These are phyloP conservation scores for Microbotryum lychnidis-dioicae DNA, from an alignment of 1,284 basidiomycete genomes.

Conservation along the genomic window DNA sequence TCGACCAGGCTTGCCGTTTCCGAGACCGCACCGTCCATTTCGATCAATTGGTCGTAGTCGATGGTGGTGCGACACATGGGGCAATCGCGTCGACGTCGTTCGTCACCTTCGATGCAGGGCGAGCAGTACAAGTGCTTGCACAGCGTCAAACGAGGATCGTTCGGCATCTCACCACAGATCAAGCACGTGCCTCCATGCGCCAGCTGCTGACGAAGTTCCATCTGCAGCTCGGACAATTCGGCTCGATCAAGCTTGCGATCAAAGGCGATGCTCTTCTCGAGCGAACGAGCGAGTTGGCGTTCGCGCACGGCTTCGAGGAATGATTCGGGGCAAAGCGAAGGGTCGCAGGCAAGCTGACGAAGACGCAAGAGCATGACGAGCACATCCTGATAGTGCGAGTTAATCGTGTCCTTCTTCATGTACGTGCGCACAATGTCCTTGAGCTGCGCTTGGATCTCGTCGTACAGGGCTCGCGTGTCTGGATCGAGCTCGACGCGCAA, in stretches of 20 bases:
- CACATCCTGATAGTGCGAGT: slow-evolving; percentile 32
- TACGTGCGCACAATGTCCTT: slow-evolving; percentile 55
- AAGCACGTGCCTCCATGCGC: slow-evolving; percentile 8
- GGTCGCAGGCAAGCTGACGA: slow-evolving; percentile 74
- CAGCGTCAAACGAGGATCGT: slow-evolving; percentile 24
- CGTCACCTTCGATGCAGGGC: slow-evolving; percentile 21
- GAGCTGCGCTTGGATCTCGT: slow-evolving; percentile 60
- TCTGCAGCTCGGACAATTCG: background rate
- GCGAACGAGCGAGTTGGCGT: slow-evolving; percentile 17
- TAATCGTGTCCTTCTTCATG: slow-evolving; percentile 42
- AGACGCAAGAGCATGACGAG: slow-evolving; percentile 64
- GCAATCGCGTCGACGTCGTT: slow-evolving; percentile 8
- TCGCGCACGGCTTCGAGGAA: slow-evolving; percentile 53
- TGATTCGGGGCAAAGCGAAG: slow-evolving; percentile 62
- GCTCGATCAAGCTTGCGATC: no score
- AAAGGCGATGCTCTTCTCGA: slow-evolving; percentile 6
- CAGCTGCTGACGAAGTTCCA: slow-evolving; percentile 4
- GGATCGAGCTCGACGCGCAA: slow-evolving; percentile 54
- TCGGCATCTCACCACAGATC: slow-evolving; percentile 16
- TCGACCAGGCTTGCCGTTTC: background rate
- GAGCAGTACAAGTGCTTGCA: slow-evolving; percentile 27
- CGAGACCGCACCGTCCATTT: background rate
- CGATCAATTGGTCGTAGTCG: slow-evolving; percentile 14
- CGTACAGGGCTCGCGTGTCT: slow-evolving; percentile 63
- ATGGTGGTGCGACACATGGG: slow-evolving; percentile 13